Evolutionary conservation across 164 flowering plant species (phyloP).

Genomic region (Dillenia turbinata): DNA sequence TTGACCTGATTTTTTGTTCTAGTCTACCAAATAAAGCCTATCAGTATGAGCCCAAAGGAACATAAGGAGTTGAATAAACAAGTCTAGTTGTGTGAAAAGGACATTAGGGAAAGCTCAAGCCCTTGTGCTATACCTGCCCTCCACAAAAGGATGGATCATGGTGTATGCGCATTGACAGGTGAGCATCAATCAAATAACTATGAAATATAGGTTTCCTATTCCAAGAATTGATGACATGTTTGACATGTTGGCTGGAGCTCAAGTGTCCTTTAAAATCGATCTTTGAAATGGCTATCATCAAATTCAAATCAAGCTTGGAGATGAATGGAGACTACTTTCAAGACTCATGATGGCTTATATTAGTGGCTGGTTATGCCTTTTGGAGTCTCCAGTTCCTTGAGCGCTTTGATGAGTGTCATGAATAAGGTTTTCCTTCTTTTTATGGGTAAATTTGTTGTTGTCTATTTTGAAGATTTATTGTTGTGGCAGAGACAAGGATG

Average conservation of each 20-base stretch:
- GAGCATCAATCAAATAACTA: slow-evolving; percentile 1
- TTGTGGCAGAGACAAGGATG: too few species aligned
- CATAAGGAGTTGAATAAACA: too few species aligned
- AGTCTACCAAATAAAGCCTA: too few species aligned
- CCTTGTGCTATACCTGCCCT: neutral
- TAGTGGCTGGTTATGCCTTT: neutral
- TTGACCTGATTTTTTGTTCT: too few species aligned
- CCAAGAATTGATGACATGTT: neutral
- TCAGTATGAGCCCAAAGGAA: too few species aligned
- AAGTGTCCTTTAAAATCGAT: neutral
- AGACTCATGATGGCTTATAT: neutral
- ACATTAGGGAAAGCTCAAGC: neutral
- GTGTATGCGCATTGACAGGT: neutral
- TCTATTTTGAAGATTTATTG: too few species aligned
- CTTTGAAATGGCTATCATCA: neutral
- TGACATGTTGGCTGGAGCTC: neutral
- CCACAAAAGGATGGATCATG: slow-evolving; percentile 1
- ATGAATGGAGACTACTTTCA: slow-evolving; percentile 1
- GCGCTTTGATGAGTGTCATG: too few species aligned
- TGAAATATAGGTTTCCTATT: neutral
- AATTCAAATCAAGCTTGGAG: neutral
- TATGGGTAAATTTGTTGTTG: too few species aligned
- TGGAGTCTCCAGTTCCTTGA: neutral
- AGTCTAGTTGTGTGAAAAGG: too few species aligned
- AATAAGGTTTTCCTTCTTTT: too few species aligned